Evolutionary conservation across 495 filamentous ascomycete species (phyloP).

Genomic region (Neurospora tetrasperma): DNA sequence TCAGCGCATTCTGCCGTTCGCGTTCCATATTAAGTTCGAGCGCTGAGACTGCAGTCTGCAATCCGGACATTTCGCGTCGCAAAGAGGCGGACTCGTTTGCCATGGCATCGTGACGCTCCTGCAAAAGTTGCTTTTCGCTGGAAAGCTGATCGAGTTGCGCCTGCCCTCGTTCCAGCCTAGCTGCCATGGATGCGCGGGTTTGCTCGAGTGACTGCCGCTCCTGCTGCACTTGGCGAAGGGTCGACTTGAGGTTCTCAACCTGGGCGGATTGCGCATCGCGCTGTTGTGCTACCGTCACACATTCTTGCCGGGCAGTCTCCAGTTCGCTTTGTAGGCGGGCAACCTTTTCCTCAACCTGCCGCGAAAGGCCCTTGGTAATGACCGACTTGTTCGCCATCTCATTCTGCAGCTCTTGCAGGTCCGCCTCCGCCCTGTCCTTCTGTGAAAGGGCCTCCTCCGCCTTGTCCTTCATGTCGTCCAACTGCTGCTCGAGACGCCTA

Average conservation of each 20-base stretch:
- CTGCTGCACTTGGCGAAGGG: slow-evolving; percentile 30
- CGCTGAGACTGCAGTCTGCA: slow-evolving; percentile 45
- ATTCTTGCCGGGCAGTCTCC: slow-evolving; percentile 48
- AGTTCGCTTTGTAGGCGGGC: slow-evolving; percentile 56
- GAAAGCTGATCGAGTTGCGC: slow-evolving; percentile 39
- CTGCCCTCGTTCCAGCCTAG: slow-evolving; percentile 47
- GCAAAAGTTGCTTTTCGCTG: slow-evolving; percentile 64
- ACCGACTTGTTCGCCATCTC: slow-evolving; percentile 74
- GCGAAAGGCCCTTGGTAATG: slow-evolving; percentile 61
- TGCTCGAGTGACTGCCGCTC: slow-evolving; percentile 47
- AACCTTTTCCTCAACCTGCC: slow-evolving; percentile 64
- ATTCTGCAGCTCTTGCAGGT: slow-evolving; percentile 58
- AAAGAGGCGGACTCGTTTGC: slow-evolving; percentile 56
- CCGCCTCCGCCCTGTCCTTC: slow-evolving; percentile 46
- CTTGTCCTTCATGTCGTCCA: slow-evolving; percentile 49
- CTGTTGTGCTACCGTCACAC: slow-evolving; percentile 38
- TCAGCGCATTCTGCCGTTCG: slow-evolving; percentile 47
- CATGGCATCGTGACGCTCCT: slow-evolving; percentile 57
- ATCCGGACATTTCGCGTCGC: slow-evolving; percentile 51
- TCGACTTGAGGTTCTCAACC: slow-evolving; percentile 34
- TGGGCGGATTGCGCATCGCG: slow-evolving; percentile 28
- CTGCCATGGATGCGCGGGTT: slow-evolving; percentile 43
- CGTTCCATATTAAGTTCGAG: slow-evolving; percentile 49
- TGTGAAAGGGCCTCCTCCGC: slow-evolving; percentile 52
- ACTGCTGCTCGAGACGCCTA: slow-evolving; percentile 34